A percentile compares a stretch with the other conserved stretches of the same genome.
These are phyloP conservation scores for Fusarium chaquense DNA, from an alignment of 2,329 filamentous ascomycete genomes.

Conservation along the genomic window DNA sequence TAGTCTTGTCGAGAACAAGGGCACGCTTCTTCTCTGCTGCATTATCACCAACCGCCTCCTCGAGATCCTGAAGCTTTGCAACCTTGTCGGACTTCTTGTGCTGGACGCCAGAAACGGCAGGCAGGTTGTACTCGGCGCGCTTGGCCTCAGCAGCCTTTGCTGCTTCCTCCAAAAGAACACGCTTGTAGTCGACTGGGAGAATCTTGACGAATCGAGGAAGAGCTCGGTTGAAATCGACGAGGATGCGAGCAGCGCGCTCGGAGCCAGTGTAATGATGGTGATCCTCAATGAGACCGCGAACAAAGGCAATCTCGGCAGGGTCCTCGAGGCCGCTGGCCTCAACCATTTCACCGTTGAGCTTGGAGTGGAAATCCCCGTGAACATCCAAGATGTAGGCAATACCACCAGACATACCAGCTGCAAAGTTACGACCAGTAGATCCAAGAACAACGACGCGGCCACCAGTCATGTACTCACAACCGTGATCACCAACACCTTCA, in stretches of 20 bases:
- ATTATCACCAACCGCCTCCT: constrained; percentile 87
- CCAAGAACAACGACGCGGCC: constrained; percentile 90
- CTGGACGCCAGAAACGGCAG: constrained; percentile 75
- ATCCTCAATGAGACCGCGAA: constrained; percentile 93
- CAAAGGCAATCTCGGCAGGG: constrained; percentile 86
- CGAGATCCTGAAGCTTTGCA: constrained; percentile 82
- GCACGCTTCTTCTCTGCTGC: constrained; percentile 91
- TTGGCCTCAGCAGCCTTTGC: constrained; percentile 87
- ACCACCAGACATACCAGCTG: constrained; percentile 97
- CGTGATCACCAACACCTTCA: constrained; percentile 95
- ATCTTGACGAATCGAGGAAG: constrained; percentile 93
- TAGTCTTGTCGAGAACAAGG: constrained; percentile 95
- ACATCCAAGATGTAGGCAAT: constrained; percentile 96
- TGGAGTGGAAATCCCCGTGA: constrained; percentile 87
- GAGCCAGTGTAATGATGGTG: constrained; percentile 98
- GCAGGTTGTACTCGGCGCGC: constrained; percentile 84
- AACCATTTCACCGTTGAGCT: constrained; percentile 98
- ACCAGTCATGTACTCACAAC: constrained; percentile 99
- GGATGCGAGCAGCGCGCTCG: constrained; percentile 89
- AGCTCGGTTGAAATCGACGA: constrained; percentile 95
- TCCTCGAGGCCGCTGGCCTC: constrained; percentile 88
- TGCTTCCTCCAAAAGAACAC: constrained; percentile 86
- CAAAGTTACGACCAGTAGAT: constrained; percentile 94
- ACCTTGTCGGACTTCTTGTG: constrained; percentile 74
- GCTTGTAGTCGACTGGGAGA: constrained; percentile 95